Base-by-base conservation (phyloP, 768 basidiomycete species). In the Sporobolomyces phaffii region DNA sequence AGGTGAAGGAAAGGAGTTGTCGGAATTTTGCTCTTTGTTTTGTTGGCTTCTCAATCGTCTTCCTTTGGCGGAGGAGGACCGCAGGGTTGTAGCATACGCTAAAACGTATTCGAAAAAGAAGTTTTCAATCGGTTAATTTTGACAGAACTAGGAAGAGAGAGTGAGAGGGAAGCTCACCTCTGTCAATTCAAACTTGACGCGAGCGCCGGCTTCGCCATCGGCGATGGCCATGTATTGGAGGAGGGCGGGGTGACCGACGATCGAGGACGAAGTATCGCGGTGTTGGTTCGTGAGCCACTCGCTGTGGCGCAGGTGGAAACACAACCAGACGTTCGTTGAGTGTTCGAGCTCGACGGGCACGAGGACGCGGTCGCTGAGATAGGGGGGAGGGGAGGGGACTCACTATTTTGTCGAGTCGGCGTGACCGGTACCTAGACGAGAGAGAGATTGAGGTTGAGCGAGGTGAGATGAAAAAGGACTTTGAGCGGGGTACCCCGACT, bases 211-310 rank as follows among this genome's bases (percentile, higher is more conserved):
- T 78, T 97, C 92, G 3, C 91, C 91, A 71, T 99, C 94, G 18
- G 93, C 93, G 74, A 98, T 85, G 2, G 92, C 86, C 50, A 97
- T 81, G 76, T 88, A 99, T 3, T 90, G 90, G 18, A 86, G 80
- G 62, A 99, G 79, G 0, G 89, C 83, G 5, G 91, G 84, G 77
- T 99, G 96, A 3, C 94, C 91, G 49, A 92, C 86, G 69, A 98
- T 92, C 13, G 93, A 88, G 28, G 93, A 81, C 67, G 90, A 80
- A n/a, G 91, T 93, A 77, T 98, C 94, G 45, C 94, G 86, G 79
- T 97, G 93, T 76, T 97, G 94, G 78, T 97, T 91, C 10, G 91
- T 96, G 50, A 94, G 79, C 94, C 94, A 98, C 76, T 98, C 94
- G 79, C 94, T 98, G 75, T 3, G 33, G n/a, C n/a, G n/a, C n/a